These are phyloP conservation scores for Ricinus communis DNA, from an alignment of 345 rosid species.

Conservation along the genomic window DNA sequence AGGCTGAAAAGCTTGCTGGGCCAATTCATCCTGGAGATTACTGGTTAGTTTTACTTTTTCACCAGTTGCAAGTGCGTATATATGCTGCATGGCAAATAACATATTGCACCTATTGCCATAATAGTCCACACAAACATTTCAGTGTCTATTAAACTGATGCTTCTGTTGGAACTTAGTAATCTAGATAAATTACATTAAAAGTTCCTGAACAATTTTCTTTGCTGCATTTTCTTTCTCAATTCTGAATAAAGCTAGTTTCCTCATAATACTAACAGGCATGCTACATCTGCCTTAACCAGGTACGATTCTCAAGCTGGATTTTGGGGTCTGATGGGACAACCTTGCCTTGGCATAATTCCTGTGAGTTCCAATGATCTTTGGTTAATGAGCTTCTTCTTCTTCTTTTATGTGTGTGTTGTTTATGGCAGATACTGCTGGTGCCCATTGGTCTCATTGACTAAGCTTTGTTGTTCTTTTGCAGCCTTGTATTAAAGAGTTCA, in stretches of 20 bases:
- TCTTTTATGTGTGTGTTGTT: too few relatives aligned
- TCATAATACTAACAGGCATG: neutral
- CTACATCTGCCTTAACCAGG: conserved; percentile 16
- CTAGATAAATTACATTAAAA: conserved; percentile 1
- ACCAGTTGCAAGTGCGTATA: neutral
- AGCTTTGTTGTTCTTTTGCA: conserved; percentile 2
- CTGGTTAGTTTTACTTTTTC: conserved; percentile 25
- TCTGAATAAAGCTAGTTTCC: neutral
- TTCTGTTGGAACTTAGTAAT: neutral
- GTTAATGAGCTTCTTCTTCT: neutral
- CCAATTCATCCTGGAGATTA: conserved; percentile 34
- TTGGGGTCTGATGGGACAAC: conserved; percentile 33
- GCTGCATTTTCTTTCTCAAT: neutral
- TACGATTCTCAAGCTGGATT: conserved; percentile 32
- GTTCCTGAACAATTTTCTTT: neutral
- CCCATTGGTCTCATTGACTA: neutral
- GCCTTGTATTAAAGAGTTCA: conserved; percentile 31
- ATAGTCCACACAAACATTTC: neutral
- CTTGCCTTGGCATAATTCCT: conserved; percentile 36
- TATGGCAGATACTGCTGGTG: neutral
- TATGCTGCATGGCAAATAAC: neutral
- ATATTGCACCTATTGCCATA: neutral
- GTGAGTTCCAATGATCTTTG: conserved; percentile 22
- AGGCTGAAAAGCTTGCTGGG: conserved; percentile 31
- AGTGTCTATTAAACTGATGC: too few relatives aligned